phyloP scores from a whole-genome alignment of 1,284 basidiomycete species.

The Clitocybe nebularis region DNA sequence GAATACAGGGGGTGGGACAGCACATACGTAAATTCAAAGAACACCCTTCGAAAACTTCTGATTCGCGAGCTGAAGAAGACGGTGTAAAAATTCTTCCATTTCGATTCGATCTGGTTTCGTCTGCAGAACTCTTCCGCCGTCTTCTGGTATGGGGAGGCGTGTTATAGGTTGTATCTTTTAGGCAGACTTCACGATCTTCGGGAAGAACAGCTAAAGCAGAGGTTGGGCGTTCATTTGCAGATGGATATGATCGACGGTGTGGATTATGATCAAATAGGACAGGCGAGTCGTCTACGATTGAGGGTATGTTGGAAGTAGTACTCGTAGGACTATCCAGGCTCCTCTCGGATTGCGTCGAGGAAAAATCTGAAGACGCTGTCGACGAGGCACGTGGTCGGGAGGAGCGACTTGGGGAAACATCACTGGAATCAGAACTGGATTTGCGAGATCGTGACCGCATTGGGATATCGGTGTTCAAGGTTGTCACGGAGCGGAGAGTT shows the following conservation, averaged over 20 bases:
- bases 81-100: conserved; percentile 15
- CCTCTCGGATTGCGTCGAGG: conserved; percentile 35
- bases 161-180: conserved; percentile 16
- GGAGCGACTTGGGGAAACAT: conserved; percentile 19
- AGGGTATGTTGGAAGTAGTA: conserved; percentile 22
- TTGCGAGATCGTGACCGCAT: conserved; percentile 10
- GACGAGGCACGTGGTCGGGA: conserved; percentile 30
- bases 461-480: conserved; percentile 3
- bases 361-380: conserved; percentile 38
- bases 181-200: conserved; percentile 40
- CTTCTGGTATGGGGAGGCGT: conserved; percentile 12
- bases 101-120: conserved; percentile 21
- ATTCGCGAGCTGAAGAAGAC: too few relatives aligned
- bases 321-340: conserved; percentile 28
- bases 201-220: conserved; percentile 44
- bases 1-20: too few relatives aligned
- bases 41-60: too few relatives aligned
- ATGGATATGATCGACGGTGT: conserved; percentile 19
- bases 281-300: conserved; percentile 32
- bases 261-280: conserved; percentile 52
- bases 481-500: conserved; percentile 6
- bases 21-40: too few relatives aligned
- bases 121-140: conserved; percentile 17
- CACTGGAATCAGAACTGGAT: conserved; percentile 26
- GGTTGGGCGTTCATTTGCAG: conserved; percentile 23